phyloP scores from a whole-genome alignment of 345 rosid species.

The Garcia nutans region DNA sequence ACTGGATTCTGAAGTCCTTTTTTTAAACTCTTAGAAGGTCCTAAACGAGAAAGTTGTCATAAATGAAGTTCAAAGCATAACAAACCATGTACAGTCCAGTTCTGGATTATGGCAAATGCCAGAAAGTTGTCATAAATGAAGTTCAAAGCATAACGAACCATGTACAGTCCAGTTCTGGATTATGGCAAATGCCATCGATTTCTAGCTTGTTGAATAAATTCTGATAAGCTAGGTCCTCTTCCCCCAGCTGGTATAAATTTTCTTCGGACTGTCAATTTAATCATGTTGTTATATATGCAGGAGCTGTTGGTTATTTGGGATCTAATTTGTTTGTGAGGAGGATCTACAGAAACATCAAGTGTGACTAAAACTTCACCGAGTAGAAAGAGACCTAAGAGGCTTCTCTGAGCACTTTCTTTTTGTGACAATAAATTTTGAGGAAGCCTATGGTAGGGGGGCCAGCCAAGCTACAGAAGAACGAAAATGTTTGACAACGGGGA shows the following conservation, averaged over 20 bases:
- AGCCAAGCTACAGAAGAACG: slow-evolving; percentile 21
- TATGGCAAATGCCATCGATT: not conserved
- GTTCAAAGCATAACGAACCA: not conserved
- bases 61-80: not conserved
- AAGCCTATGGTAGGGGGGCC: slow-evolving; percentile 29
- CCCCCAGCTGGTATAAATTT: not conserved
- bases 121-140: not conserved
- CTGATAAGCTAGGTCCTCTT: not conserved
- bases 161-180: not conserved
- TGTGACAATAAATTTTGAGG: slow-evolving; percentile 30
- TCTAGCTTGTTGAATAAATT: not conserved
- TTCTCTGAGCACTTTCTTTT: slow-evolving; percentile 29
- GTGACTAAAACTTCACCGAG: slow-evolving; percentile 50
- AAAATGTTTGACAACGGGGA: slow-evolving; percentile 31
- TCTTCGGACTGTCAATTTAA: not conserved
- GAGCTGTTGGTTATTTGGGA: slow-evolving; percentile 92
- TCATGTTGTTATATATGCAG: slow-evolving; percentile 32
- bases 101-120: no score
- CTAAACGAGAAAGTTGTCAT: not conserved
- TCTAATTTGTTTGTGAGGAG: slow-evolving; percentile 91
- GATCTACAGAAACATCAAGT: slow-evolving; percentile 96
- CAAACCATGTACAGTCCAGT: not conserved
- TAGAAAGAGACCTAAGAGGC: slow-evolving; percentile 21
- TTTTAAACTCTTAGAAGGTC: not conserved
- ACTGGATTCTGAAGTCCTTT: not conserved